Evolutionary conservation across 1,139 yeast genomes (phyloP), one percentile per base, ranked within the genome.

Genomic region (Ashbya aceris): DNA sequence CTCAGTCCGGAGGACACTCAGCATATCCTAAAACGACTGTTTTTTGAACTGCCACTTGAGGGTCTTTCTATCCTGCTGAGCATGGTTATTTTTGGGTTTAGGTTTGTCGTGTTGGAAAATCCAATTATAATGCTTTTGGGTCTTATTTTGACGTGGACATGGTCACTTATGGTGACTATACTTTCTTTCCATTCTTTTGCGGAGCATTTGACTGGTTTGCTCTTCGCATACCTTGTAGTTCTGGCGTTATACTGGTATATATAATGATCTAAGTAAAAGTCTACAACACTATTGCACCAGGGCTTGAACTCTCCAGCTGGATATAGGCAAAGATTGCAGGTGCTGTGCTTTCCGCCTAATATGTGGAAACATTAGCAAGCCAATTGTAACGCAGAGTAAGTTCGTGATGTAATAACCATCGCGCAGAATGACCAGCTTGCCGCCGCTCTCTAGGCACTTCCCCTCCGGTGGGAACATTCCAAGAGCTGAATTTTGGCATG

Each of bases 391-490:
- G 62, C 97, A 89, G 9, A 86, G 45, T 6, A 76, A 45, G 57
- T 86, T 89, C 40, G 94, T 81, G 41, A 76, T 72, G 59, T 81
- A 86, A 64, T 87, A 91, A 0, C 98, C 98, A 62, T 91, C 98
- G 44, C 75, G 69, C 1, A 73, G 46, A 3, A 76, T 64, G 1
- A 42, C 52, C 86, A 76, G 40, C 2, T 47, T 49, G 0, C 96
- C 96, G 1, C 78, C 79, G 10, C 53, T 58, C 6, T 60, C 62
- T 9, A 52, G 44, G 60, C 95, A 85, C 43, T 64, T 53, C 27
- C 67, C 67, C 53, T 74, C 79, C 46, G 38, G 8, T 26, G 20
- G 20, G 46, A 39, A 36, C 36, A 29, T 36, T 44, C 46, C 13
- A 41, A 44, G 23, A 9, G 52, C 23, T 6, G 23, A 47, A 4